Evolutionary conservation across 805 yeast species (phyloP).

Genomic region (Kurtzmaniella cleridarum): DNA sequence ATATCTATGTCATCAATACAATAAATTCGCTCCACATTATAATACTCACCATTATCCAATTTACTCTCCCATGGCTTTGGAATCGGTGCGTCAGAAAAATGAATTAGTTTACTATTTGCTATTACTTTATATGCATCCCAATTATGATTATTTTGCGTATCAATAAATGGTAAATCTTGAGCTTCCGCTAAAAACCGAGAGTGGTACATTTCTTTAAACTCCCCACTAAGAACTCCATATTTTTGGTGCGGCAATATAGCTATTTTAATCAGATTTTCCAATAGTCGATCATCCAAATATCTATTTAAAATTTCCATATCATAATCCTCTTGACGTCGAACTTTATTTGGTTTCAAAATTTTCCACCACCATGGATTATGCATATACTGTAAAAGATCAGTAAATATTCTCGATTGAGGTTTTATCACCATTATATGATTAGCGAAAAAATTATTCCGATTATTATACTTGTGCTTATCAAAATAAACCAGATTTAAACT

Average conservation of each 20-base stretch:
- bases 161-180: conserved; percentile 29
- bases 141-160: conserved; percentile 9
- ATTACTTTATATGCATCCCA: conserved; percentile 30
- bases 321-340: conserved; percentile 32
- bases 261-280: conserved; percentile 9
- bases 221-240: conserved; percentile 50
- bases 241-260: conserved; percentile 45
- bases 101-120: conserved; percentile 41
- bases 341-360: conserved; percentile 12
- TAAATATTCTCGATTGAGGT: conserved; percentile 34
- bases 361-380: conserved; percentile 27
- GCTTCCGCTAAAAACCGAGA: conserved; percentile 39
- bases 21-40: conserved; percentile 19
- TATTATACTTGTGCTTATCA: conserved; percentile 23
- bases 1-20: conserved; percentile 15
- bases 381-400: conserved; percentile 15
- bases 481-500: conserved; percentile 13
- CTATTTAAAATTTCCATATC: conserved; percentile 52
- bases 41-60: conserved; percentile 14
- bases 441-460: conserved; percentile 27
- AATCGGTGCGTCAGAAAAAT: conserved; percentile 62
- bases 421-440: conserved; percentile 57
- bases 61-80: conserved; percentile 58
- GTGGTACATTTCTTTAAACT: conserved; percentile 36
- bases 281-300: conserved; percentile 22